Percentiles rank a stretch among this genome's conserved stretches.
phyloP scores from a whole-genome alignment of 1,284 basidiomycete genomes.

The Tilletia walkeri region DNA sequence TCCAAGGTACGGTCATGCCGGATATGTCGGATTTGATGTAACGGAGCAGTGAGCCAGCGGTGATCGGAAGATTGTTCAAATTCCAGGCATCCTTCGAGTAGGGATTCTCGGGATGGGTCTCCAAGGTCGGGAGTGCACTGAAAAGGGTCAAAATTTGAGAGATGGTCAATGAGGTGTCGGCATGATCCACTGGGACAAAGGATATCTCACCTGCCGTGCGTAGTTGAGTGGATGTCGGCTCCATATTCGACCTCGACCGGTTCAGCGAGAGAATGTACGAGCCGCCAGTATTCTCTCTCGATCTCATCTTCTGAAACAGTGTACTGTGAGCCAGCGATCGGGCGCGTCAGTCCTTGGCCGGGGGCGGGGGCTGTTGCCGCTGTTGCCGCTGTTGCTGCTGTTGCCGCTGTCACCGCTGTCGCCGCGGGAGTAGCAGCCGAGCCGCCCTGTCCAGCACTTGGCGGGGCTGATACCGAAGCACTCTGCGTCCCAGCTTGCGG shows the following conservation, averaged over 20 bases:
- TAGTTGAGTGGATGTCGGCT: conserved; percentile 95
- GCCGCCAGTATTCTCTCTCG: conserved; percentile 94
- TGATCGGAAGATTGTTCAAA: conserved; percentile 91
- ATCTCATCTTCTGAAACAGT: conserved; percentile 81
- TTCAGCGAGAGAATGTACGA: conserved; percentile 83
- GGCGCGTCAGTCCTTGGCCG: conserved; percentile 35
- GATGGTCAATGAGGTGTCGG: neutral
- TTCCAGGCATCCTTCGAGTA: conserved; percentile 96
- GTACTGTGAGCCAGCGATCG: conserved; percentile 57
- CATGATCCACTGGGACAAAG: neutral
- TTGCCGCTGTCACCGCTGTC: neutral
- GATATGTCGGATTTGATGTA: conserved; percentile 99
- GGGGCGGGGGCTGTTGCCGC: neutral
- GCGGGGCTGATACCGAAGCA: too few species aligned
- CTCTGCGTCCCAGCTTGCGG: too few species aligned
- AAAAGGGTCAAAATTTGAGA: conserved; percentile 53
- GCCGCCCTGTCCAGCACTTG: too few species aligned
- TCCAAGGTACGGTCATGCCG: conserved; percentile 99
- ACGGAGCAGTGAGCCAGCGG: conserved; percentile 75
- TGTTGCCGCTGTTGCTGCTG: neutral
- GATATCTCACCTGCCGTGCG: conserved; percentile 78
- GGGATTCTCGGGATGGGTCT: conserved; percentile 80
- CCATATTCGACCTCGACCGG: conserved; percentile 98
- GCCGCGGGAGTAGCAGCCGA: too few species aligned
- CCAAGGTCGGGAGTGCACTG: conserved; percentile 86